Evolutionary conservation across 306 rosid genomes (phyloP).

Genomic region (Lathyrus tuberosus): DNA sequence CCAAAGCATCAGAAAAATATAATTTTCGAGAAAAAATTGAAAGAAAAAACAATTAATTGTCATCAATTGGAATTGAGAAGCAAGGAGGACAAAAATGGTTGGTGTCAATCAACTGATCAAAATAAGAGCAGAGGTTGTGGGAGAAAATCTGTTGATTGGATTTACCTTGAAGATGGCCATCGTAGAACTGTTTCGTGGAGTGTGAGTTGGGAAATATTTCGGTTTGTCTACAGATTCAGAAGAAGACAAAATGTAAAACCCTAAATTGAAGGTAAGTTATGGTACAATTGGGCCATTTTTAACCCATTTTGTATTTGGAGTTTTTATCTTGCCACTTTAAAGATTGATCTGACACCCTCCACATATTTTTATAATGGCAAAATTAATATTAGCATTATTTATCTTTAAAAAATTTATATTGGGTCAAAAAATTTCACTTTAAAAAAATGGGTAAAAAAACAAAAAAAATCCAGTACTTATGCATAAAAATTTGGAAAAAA

Average conservation of each 20-base stretch:
- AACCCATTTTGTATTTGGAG: too few relatives aligned
- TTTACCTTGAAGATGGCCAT: not conserved
- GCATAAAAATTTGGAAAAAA: too few relatives aligned
- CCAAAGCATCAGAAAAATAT: not conserved
- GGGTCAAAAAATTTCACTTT: too few relatives aligned
- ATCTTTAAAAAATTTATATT: too few relatives aligned
- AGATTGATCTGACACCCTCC: too few relatives aligned
- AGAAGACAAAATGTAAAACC: not conserved
- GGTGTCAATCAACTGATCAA: not conserved
- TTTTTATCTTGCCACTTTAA: too few relatives aligned
- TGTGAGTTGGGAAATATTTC: not conserved
- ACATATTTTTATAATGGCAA: too few relatives aligned
- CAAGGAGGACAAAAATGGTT: not conserved
- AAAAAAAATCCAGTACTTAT: too few relatives aligned
- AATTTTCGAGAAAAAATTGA: not conserved
- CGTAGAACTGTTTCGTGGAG: not conserved
- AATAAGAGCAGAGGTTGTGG: not conserved
- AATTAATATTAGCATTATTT: too few relatives aligned
- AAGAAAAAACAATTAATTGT: too few relatives aligned
- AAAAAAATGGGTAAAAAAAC: too few relatives aligned
- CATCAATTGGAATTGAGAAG: not conserved
- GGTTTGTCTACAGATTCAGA: too few relatives aligned
- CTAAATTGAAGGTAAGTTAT: not conserved
- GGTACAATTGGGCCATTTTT: not conserved
- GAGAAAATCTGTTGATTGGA: not conserved